Evolutionary conservation across 805 yeast species (phyloP), one percentile per base, ranked within the genome.

Genomic region (Pichia scutulata): DNA sequence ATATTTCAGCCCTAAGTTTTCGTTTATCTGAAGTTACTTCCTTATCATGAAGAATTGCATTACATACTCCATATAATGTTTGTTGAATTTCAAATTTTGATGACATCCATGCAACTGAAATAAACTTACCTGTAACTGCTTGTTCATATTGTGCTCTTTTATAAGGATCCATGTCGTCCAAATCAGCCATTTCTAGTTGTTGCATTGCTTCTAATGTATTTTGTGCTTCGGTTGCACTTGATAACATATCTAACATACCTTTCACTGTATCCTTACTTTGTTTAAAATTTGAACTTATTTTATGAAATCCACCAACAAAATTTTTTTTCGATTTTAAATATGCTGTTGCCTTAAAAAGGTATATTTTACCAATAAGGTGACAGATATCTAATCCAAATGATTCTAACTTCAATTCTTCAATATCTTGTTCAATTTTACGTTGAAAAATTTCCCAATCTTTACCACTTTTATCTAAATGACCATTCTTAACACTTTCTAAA

Each of bases 61-160:
- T 84, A 67, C 92, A 85, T 13, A 86, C 93, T 13, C 74, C 78
- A 56, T 87, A 77, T 48, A 84, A 72, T 0, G 89, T 84, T 14
- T 84, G 74, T 63, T 82, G 85, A 48, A 86, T 86, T 64, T 86
- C 95, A 61, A 81, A 85, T 60, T 78, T 83, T 13, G 90, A 81
- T 0, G 92, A 89, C 13, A 81, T 80, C 95, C 95, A 86, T 9
- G 93, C 93, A 2, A 90, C 92, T 9, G 86, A 84, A 36, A 86
- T 68, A 19, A 86, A 86, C 64, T 86, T 86, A 21, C 92, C 93
- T 74, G 85, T 81, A 56, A 86, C 68, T 30, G 82, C 72, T 62
- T 84, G 82, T 60, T 86, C 92, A 72, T 82, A 76, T 53, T 82
- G 84, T 2, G 87, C 88, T 55, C 50, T 63, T 54, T 57, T 67